Base-by-base conservation (phyloP, 331 rosid genomes). In the Malus hybrid region DNA sequence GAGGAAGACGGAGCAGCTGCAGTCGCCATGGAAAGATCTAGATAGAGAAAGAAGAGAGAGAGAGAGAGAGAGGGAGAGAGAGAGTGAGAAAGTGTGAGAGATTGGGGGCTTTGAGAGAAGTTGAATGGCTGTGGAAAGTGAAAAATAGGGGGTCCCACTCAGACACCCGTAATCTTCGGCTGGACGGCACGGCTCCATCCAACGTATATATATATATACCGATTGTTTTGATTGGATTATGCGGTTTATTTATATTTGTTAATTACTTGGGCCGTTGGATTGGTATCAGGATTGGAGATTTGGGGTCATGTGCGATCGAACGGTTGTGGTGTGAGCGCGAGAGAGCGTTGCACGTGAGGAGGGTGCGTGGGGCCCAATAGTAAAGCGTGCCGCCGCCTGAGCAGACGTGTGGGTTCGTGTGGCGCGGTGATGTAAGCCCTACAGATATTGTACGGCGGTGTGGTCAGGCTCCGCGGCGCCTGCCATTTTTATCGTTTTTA, bases 81-180 rank as follows among this genome's bases (percentile, higher is more conserved):
- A 31, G 42, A 52, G 7, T 10, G 69, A 54, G 33, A 10, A 1
- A 50, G 72, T 63, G 16, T 67, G 62, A 10, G 34, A n/a, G 64
- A 19, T 0, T 8, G 56, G n/a, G n/a, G 56, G 3, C 2, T 50
- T 50, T 50, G 56, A 50, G n/a, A 16, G 56, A 16, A 50, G 56
- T 16, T 50, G 56, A 50, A 50, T 50, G 56, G 56, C 32, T 18
- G 67, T 12, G 3, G 56, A 65, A 18, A 65, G 13, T 62, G 67
- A 62, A 28, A 28, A 62, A 14, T 12, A 28, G 5, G 11, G 88
- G 97, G 92, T 73, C 96, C 96, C 95, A 89, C 93, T 0, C 18
- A 69, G 84, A 70, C 93, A 85, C 91, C 97, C 97, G 93, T 86
- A 86, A 92, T 87, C 96, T 86, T 81, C 97, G 95, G 99, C 83